Conservation (phyloP, 139 green algal genomes). For the Eudorina sp. region DNA sequence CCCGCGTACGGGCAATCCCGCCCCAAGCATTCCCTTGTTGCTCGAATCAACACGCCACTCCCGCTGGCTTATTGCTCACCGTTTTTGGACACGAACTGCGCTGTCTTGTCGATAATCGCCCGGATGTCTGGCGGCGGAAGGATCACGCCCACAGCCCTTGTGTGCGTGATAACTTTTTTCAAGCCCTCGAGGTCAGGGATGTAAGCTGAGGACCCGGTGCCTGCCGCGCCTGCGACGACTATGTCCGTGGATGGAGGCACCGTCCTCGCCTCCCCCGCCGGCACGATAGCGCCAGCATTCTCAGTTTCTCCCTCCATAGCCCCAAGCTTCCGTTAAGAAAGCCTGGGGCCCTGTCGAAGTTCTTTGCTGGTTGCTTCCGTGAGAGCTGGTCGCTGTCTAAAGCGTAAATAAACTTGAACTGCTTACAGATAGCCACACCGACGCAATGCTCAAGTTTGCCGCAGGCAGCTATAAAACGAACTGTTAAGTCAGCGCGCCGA, state of each 20-base stretch:
- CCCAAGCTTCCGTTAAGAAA: conserved; percentile 54
- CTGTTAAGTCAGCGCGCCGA: too few relatives aligned
- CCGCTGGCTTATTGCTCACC: conserved; percentile 65
- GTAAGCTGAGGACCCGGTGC: conserved; percentile 7
- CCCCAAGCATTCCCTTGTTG: too few relatives aligned
- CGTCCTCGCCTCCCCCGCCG: conserved; percentile 70
- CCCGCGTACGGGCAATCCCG: too few relatives aligned
- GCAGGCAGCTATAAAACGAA: too few relatives aligned
- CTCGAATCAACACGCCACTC: too few relatives aligned
- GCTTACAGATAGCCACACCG: too few relatives aligned
- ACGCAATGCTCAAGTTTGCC: too few relatives aligned
- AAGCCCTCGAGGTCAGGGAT: conserved; percentile 66
- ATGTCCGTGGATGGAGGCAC: conserved; percentile 57
- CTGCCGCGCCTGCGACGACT: not conserved
- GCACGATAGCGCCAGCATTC: conserved; percentile 71
- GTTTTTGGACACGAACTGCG: conserved; percentile 96
- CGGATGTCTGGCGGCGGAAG: conserved; percentile 94
- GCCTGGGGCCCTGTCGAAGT: conserved; percentile 32
- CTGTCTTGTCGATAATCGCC: conserved; percentile 98
- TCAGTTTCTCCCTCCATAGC: conserved; percentile 30
- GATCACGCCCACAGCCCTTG: conserved; percentile 93
- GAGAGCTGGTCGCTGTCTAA: too few relatives aligned
- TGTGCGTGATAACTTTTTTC: conserved; percentile 89
- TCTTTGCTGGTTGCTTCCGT: too few relatives aligned
- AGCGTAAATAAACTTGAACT: too few relatives aligned